These are phyloP conservation scores for Rubia yunnanensis DNA, from an alignment of 257 asterid species.

Conservation along the genomic window DNA sequence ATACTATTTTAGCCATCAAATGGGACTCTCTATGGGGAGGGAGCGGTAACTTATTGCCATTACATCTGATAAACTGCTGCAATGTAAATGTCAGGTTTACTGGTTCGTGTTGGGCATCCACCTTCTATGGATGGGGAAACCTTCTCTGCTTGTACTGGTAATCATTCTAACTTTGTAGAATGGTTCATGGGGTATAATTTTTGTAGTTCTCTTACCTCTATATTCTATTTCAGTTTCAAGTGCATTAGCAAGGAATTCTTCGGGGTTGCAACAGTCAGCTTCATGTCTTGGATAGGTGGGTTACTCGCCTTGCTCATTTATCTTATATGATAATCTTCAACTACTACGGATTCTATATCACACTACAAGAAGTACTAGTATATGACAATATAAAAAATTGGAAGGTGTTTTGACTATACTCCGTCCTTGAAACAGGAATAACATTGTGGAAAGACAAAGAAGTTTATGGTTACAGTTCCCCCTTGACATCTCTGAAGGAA, in stretches of 20 bases:
- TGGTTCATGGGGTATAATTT: not conserved
- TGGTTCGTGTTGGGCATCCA: constrained; percentile 79
- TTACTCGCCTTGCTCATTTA: constrained; percentile 7
- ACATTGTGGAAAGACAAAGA: constrained; percentile 70
- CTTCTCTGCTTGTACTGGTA: constrained; percentile 85
- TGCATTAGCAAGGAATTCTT: constrained; percentile 68
- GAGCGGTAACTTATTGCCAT: not conserved
- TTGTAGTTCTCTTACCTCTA: not conserved
- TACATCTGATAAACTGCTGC: not conserved
- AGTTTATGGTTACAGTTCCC: constrained; percentile 58
- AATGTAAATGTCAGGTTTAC: constrained; percentile 60
- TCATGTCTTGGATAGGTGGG: constrained; percentile 66
- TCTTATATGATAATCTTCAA: not conserved
- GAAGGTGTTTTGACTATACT: not conserved
- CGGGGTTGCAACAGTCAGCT: constrained; percentile 59
- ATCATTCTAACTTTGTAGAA: not conserved
- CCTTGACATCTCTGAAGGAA: constrained; percentile 62
- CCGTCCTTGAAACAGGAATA: constrained; percentile 33
- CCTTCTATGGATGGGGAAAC: constrained; percentile 95
- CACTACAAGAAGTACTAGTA: too few species aligned
- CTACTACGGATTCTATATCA: not conserved
- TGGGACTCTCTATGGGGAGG: not conserved
- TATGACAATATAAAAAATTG: not conserved
- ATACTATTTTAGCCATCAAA: not conserved
- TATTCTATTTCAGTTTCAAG: constrained; percentile 38